Percentiles rank a stretch among this genome's conserved stretches.
Conservation (phyloP, 805 yeast genomes). For the Wickerhamiella siamensis region DNA sequence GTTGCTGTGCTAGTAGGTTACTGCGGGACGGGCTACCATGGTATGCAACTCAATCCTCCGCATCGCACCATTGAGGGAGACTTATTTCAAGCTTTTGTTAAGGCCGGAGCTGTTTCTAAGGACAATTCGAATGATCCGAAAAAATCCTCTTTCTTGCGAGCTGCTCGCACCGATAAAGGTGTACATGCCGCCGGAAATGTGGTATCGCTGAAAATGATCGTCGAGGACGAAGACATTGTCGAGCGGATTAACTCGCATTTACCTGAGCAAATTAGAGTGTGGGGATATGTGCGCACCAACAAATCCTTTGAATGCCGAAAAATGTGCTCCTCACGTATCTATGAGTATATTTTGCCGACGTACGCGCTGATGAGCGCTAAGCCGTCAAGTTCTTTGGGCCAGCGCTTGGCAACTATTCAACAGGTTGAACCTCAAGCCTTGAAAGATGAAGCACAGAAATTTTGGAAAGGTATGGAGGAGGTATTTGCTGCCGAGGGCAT, state of each 20-base stretch:
- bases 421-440: conserved; percentile 46
- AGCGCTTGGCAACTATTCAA: conserved; percentile 41
- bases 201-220: conserved; percentile 65
- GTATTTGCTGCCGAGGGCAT: conserved; percentile 30
- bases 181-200: conserved; percentile 97
- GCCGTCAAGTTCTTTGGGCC: conserved; percentile 52
- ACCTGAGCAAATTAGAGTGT: conserved; percentile 78
- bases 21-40: conserved; percentile 93
- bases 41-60: conserved; percentile 89
- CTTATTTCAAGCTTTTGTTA: conserved; percentile 63
- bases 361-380: conserved; percentile 85
- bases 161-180: conserved; percentile 77
- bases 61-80: conserved; percentile 84
- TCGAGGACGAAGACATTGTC: conserved; percentile 65
- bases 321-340: conserved; percentile 89
- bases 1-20: conserved; percentile 86
- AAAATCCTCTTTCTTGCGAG: conserved; percentile 58
- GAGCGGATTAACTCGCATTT: conserved; percentile 56
- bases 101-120: conserved; percentile 76
- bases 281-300: conserved; percentile 86
- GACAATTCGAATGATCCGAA: conserved; percentile 81
- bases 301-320: conserved; percentile 88
- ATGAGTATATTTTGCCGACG: conserved; percentile 87
- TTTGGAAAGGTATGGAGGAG: conserved; percentile 46
- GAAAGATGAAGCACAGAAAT: conserved; percentile 55